A percentile compares a stretch with the other conserved stretches of the same genome.
phyloP scores from a whole-genome alignment of 768 basidiomycete species.

The Mycena pura region DNA sequence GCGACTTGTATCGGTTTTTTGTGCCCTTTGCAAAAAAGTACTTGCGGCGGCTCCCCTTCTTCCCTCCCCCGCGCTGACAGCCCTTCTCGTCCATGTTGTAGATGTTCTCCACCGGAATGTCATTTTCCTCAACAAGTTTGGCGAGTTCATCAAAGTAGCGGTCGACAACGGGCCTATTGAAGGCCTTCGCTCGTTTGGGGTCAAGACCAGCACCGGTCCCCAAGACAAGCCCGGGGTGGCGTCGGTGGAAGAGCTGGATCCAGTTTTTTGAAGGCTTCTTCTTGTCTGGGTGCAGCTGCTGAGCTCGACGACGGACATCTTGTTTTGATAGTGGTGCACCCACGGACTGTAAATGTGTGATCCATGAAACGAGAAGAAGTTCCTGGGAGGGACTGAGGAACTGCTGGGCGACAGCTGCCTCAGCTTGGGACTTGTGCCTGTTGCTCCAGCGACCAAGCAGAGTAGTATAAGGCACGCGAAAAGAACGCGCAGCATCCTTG shows the following conservation, averaged over 20 bases:
- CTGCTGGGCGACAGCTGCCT: not conserved
- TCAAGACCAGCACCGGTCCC: not conserved
- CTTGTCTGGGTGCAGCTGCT: not conserved
- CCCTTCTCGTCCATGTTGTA: not conserved
- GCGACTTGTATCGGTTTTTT: too few species aligned
- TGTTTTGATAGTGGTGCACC: not conserved
- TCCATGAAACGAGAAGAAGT: not conserved
- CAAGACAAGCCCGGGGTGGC: not conserved
- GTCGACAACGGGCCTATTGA: not conserved
- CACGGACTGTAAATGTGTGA: not conserved
- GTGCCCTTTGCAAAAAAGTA: not conserved
- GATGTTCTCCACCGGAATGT: not conserved
- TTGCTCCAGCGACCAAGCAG: not conserved
- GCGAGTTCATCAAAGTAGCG: not conserved
- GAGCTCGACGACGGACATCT: not conserved
- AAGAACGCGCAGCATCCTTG: not conserved
- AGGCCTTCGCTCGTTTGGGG: not conserved
- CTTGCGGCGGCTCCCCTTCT: not conserved
- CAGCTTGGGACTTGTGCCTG: not conserved
- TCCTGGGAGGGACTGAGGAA: not conserved
- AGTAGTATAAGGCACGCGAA: not conserved
- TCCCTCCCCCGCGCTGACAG: not conserved
- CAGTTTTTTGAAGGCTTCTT: conserved; percentile 3
- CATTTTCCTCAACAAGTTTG: not conserved
- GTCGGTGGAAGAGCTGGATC: not conserved